Evolutionary conservation across 2,329 filamentous ascomycete species (phyloP).

Genomic region (Nigrospora osmanthi): DNA sequence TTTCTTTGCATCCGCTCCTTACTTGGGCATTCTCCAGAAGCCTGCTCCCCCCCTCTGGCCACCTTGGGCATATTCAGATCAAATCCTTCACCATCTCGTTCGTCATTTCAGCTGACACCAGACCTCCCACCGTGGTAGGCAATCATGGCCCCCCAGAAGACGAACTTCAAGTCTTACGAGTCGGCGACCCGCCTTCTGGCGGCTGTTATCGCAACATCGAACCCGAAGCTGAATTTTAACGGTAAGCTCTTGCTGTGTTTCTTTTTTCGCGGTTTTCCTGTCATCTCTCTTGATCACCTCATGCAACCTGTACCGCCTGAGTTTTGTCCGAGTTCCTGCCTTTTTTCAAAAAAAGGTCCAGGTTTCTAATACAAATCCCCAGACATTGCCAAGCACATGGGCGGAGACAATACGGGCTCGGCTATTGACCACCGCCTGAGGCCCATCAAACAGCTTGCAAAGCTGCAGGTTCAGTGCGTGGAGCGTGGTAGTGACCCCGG

Average conservation of each 20-base stretch:
- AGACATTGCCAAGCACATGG: conserved; percentile 12
- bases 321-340: background rate
- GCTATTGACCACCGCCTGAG: conserved; percentile 29
- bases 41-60: no score
- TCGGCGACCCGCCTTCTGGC: conserved; percentile 51
- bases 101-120: no score
- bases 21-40: no score
- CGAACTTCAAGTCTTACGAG: conserved; percentile 55
- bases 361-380: background rate
- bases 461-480: conserved; percentile 23
- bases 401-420: conserved; percentile 22
- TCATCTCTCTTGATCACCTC: background rate
- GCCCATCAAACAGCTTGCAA: conserved; percentile 28
- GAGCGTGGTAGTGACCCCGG: conserved; percentile 22
- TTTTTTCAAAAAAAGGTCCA: background rate
- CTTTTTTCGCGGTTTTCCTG: background rate
- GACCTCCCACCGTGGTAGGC: background rate
- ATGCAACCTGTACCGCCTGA: background rate
- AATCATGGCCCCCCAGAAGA: conserved; percentile 35
- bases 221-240: conserved; percentile 50
- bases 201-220: conserved; percentile 50
- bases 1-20: no score
- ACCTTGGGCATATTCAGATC: no score
- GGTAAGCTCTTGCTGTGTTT: conserved; percentile 34
- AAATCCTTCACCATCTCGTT: no score